These are phyloP conservation scores for Candida silvicultrix DNA, from an alignment of 805 yeast genomes.

Conservation along the genomic window DNA sequence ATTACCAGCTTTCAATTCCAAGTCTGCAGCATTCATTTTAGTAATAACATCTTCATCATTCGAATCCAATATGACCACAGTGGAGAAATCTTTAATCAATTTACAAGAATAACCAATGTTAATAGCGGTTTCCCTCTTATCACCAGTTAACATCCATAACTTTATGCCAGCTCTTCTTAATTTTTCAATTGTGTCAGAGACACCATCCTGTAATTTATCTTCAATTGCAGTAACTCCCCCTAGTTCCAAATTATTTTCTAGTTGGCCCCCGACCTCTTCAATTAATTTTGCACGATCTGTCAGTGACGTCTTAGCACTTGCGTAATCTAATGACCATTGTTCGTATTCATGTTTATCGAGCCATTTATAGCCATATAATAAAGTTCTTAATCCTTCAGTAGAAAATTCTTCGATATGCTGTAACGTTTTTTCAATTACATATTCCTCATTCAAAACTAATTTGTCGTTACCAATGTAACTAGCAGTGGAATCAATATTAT, in stretches of 20 bases:
- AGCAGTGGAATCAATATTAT: constrained; percentile 24
- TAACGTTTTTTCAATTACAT: constrained; percentile 73
- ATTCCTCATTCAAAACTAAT: constrained; percentile 64
- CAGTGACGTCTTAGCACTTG: constrained; percentile 72
- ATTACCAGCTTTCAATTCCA: constrained; percentile 62
- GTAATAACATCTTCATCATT: constrained; percentile 56
- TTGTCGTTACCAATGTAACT: constrained; percentile 46
- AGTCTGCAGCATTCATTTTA: constrained; percentile 66
- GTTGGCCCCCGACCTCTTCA: constrained; percentile 62
- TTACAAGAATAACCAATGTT: constrained; percentile 95
- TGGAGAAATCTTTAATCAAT: constrained; percentile 86
- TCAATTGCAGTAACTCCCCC: constrained; percentile 96
- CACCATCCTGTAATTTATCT: constrained; percentile 96
- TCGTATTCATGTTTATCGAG: constrained; percentile 51
- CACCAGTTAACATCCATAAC: constrained; percentile 98
- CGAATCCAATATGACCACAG: constrained; percentile 63
- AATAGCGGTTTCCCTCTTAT: constrained; percentile 95
- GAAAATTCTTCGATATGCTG: constrained; percentile 93
- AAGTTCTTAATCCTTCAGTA: constrained; percentile 88
- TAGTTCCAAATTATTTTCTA: constrained; percentile 65
- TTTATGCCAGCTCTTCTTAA: constrained; percentile 89
- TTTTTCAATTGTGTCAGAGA: constrained; percentile 89
- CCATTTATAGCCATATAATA: constrained; percentile 78
- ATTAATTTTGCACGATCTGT: constrained; percentile 58
- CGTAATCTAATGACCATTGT: constrained; percentile 61